Conservation (phyloP, 1,139 yeast species). For the Meyerozyma carpophila region DNA sequence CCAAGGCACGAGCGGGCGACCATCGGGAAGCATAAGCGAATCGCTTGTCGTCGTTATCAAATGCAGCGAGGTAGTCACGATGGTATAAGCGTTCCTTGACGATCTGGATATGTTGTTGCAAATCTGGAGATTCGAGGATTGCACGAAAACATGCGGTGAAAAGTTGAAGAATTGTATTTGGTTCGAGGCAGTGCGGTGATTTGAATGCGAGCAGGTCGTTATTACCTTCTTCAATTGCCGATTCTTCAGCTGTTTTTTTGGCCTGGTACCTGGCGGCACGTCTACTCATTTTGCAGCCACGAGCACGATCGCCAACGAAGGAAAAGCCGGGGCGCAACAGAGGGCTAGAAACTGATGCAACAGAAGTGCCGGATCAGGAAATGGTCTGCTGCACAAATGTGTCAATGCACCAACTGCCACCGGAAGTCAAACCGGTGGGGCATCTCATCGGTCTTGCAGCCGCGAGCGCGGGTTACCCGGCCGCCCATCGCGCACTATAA, state of each 20-base stretch:
- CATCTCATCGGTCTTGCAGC: not conserved
- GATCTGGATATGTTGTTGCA: conserved; percentile 48
- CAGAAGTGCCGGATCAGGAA: no score
- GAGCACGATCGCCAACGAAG: not conserved
- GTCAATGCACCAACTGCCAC: no score
- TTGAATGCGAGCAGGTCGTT: conserved; percentile 29
- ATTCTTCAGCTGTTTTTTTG: not conserved
- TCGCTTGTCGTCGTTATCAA: conserved; percentile 56
- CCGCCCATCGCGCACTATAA: not conserved
- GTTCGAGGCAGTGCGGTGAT: conserved; percentile 23
- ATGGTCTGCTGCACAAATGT: no score
- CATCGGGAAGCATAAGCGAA: conserved; percentile 79
- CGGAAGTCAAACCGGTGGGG: not conserved
- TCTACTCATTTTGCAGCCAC: conserved; percentile 2
- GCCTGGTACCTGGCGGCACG: not conserved
- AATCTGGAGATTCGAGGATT: conserved; percentile 40
- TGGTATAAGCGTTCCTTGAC: conserved; percentile 69
- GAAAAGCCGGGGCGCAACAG: no score
- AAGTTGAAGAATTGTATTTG: conserved; percentile 41
- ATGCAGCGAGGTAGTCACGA: conserved; percentile 66
- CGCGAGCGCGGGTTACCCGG: not conserved
- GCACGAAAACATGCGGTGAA: conserved; percentile 43
- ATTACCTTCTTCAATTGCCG: not conserved
- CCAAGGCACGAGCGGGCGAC: conserved; percentile 79
- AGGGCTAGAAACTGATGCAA: no score